Conservation (phyloP, 768 basidiomycete species). For the Russula vinacea region DNA sequence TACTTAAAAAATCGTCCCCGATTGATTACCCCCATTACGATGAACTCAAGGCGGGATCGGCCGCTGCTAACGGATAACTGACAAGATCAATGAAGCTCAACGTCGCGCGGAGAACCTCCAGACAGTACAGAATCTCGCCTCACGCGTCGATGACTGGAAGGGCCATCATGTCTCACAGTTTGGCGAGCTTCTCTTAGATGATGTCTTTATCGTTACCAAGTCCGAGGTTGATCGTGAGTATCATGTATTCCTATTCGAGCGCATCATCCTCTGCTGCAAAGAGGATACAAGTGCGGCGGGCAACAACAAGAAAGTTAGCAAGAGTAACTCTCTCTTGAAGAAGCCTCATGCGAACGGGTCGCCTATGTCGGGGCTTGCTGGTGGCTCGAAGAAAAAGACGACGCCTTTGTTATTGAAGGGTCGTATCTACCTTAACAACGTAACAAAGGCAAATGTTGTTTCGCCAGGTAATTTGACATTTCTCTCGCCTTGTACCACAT, state of each 20-base stretch:
- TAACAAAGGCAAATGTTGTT: constrained; percentile 61
- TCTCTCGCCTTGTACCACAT: constrained; percentile 7
- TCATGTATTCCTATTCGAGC: constrained; percentile 97
- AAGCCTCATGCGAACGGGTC: constrained; percentile 60
- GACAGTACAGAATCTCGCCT: constrained; percentile 81
- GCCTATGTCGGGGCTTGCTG: constrained; percentile 48
- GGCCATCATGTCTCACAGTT: constrained; percentile 95
- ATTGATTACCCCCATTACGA: constrained; percentile 66
- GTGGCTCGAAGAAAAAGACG: constrained; percentile 65
- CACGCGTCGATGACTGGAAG: constrained; percentile 97
- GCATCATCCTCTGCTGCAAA: constrained; percentile 98
- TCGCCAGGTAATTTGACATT: constrained; percentile 54
- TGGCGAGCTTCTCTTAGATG: constrained; percentile 90
- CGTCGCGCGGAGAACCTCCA: constrained; percentile 87
- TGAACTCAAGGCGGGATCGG: constrained; percentile 80
- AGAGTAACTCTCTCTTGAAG: constrained; percentile 87
- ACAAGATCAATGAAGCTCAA: constrained; percentile 93
- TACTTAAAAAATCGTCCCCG: constrained; percentile 67
- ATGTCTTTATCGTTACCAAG: constrained; percentile 94
- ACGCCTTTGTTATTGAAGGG: constrained; percentile 89
- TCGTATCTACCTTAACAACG: constrained; percentile 94
- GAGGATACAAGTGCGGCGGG: constrained; percentile 58
- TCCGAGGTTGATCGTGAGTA: constrained; percentile 96
- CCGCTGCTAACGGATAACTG: constrained; percentile 90
- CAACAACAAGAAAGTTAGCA: constrained; percentile 59